These are phyloP conservation scores for Corynascus novoguineensis DNA, from an alignment of 495 filamentous ascomycete genomes.

Conservation along the genomic window DNA sequence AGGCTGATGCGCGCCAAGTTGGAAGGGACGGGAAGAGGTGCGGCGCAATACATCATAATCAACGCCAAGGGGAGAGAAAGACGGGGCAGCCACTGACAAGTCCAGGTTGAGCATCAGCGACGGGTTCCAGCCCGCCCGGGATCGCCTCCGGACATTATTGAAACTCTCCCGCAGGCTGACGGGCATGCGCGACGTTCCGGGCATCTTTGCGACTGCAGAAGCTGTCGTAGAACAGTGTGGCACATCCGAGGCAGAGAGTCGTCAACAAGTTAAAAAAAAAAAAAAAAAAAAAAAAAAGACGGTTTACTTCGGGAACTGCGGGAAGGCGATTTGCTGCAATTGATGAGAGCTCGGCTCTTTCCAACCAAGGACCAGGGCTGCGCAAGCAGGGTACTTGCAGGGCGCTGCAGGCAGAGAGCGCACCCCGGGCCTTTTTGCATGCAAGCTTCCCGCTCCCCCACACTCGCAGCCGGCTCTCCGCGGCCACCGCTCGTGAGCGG, in stretches of 20 bases:
- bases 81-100: slow-evolving; percentile 54
- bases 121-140: slow-evolving; percentile 48
- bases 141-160: slow-evolving; percentile 47
- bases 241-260: not conserved
- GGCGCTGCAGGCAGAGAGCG: not conserved
- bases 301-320: not conserved
- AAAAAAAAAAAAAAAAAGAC: too few relatives aligned
- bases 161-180: slow-evolving; percentile 61
- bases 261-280: not conserved
- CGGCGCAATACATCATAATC: too few relatives aligned
- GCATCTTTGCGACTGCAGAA: slow-evolving; percentile 38
- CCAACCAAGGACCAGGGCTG: not conserved
- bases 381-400: not conserved
- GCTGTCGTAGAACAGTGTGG: not conserved
- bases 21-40: not conserved
- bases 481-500: not conserved
- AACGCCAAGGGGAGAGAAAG: not conserved
- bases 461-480: slow-evolving; percentile 1
- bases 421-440: slow-evolving; percentile 6
- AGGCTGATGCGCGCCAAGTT: not conserved
- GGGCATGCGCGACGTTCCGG: slow-evolving; percentile 62
- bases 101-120: slow-evolving; percentile 68
- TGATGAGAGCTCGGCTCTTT: not conserved
- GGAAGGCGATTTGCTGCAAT: not conserved
- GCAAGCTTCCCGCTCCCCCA: not conserved